phyloP scores from a whole-genome alignment of 1,284 basidiomycete genomes.

The Moesziomyces sp. region DNA sequence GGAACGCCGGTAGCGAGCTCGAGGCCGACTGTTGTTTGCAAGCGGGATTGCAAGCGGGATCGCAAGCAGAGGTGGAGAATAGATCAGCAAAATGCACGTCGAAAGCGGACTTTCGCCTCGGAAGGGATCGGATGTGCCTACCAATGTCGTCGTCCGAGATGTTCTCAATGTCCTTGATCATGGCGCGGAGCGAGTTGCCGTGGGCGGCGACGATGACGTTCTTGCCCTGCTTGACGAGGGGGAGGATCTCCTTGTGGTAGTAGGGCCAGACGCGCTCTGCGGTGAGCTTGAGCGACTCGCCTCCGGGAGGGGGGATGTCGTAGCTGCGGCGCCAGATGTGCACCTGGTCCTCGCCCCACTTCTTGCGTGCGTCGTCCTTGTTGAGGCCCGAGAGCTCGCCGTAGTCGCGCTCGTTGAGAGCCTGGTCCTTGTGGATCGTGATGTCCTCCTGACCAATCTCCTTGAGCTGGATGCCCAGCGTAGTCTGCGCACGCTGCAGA shows the following conservation, averaged over 20 bases:
- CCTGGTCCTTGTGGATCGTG: slow-evolving; percentile 67
- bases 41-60: not conserved
- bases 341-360: slow-evolving; percentile 70
- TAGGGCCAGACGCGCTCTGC: slow-evolving; percentile 69
- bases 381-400: slow-evolving; percentile 69
- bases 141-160: slow-evolving; percentile 68
- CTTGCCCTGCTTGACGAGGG: slow-evolving; percentile 68
- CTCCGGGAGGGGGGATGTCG: slow-evolving; percentile 69
- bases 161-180: slow-evolving; percentile 69
- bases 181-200: slow-evolving; percentile 69
- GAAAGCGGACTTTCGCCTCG: too few species aligned
- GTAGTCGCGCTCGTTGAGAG: slow-evolving; percentile 70
- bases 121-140: slow-evolving; percentile 11
- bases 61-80: not conserved
- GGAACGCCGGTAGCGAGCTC: slow-evolving; percentile 70
- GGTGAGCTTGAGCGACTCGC: slow-evolving; percentile 69
- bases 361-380: slow-evolving; percentile 70
- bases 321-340: slow-evolving; percentile 68
- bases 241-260: slow-evolving; percentile 69
- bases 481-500: slow-evolving; percentile 69
- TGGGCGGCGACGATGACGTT: slow-evolving; percentile 70
- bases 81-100: not conserved
- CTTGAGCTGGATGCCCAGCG: slow-evolving; percentile 69
- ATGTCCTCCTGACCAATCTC: slow-evolving; percentile 68
- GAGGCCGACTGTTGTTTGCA: slow-evolving; percentile 57